Conservation (phyloP, 805 yeast genomes). For the Candida jianshihensis region DNA sequence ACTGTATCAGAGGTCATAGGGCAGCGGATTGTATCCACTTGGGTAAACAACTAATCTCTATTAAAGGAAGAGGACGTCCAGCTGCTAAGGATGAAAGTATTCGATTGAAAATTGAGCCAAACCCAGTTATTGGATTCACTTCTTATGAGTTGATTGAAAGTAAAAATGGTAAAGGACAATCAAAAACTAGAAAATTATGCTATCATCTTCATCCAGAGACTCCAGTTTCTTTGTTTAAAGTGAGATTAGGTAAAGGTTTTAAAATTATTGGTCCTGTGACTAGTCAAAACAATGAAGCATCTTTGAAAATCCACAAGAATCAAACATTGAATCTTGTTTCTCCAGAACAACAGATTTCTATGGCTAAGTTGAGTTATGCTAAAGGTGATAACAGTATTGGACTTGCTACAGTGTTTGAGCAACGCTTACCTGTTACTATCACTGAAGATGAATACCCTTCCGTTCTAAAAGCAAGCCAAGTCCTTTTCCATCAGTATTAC, state of each 20-base stretch:
- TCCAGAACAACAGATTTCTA: not conserved
- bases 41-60: slow-evolving; percentile 73
- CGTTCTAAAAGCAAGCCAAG: too few relatives aligned
- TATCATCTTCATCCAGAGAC: slow-evolving; percentile 12
- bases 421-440: too few relatives aligned
- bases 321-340: not conserved
- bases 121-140: slow-evolving; percentile 3
- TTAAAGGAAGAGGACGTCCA: slow-evolving; percentile 87
- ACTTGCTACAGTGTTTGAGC: not conserved
- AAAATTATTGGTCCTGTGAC: slow-evolving; percentile 6
- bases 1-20: slow-evolving; percentile 90
- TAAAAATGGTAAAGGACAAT: slow-evolving; percentile 9
- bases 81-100: slow-evolving; percentile 27
- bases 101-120: slow-evolving; percentile 11
- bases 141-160: slow-evolving; percentile 12
- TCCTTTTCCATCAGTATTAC: too few relatives aligned
- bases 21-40: slow-evolving; percentile 83
- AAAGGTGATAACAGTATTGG: not conserved
- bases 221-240: slow-evolving; percentile 4
- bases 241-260: slow-evolving; percentile 11
- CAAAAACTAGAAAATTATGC: slow-evolving; percentile 8
- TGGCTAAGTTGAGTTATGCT: not conserved
- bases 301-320: not conserved
- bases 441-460: too few relatives aligned
- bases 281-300: not conserved